Evolutionary conservation across 164 flowering plant genomes (phyloP).

Genomic region (Vitis cinerea): DNA sequence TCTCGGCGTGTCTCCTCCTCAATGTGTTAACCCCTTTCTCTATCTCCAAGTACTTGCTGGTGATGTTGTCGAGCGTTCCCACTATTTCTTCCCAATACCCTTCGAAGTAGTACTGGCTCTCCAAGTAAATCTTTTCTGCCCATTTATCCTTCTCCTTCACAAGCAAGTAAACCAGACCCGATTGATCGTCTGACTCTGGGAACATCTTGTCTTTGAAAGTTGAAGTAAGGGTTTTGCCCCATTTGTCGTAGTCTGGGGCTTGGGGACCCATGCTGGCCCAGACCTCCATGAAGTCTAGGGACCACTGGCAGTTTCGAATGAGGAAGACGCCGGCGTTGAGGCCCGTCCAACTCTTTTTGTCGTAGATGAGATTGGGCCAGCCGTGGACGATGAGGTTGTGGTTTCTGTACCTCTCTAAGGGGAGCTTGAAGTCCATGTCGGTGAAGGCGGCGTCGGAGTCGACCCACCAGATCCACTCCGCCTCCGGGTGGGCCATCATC

Average conservation of each 20-base stretch:
- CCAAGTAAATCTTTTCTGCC: conserved; percentile 67
- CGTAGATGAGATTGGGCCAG: conserved; percentile 55
- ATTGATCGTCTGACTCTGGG: conserved; percentile 84
- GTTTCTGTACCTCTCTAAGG: conserved; percentile 54
- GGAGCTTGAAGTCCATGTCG: conserved; percentile 92
- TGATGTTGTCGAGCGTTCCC: conserved; percentile 38
- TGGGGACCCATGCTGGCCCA: conserved; percentile 95
- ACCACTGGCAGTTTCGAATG: conserved; percentile 95
- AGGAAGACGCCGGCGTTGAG: conserved; percentile 91
- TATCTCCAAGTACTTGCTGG: conserved; percentile 39
- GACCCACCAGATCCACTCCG: conserved; percentile 99
- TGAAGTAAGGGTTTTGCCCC: conserved; percentile 54
- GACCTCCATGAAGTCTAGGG: conserved; percentile 79
- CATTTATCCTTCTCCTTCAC: conserved; percentile 49
- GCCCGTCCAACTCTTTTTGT: conserved; percentile 69
- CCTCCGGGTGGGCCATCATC: conserved; percentile 96
- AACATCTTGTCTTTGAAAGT: conserved; percentile 58
- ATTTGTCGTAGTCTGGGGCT: conserved; percentile 48
- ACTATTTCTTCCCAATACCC: conserved; percentile 85
- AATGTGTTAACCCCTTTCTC: conserved; percentile 40
- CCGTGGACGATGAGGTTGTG: conserved; percentile 82
- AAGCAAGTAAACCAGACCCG: conserved; percentile 71
- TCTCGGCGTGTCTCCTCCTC: conserved; percentile 79
- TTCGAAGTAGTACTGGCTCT: conserved; percentile 69
- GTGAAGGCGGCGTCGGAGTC: conserved; percentile 95